Percentiles rank a stretch among this genome's conserved stretches.
Conservation (phyloP, 2,329 filamentous ascomycete genomes). For the Penicillium thymicola region DNA sequence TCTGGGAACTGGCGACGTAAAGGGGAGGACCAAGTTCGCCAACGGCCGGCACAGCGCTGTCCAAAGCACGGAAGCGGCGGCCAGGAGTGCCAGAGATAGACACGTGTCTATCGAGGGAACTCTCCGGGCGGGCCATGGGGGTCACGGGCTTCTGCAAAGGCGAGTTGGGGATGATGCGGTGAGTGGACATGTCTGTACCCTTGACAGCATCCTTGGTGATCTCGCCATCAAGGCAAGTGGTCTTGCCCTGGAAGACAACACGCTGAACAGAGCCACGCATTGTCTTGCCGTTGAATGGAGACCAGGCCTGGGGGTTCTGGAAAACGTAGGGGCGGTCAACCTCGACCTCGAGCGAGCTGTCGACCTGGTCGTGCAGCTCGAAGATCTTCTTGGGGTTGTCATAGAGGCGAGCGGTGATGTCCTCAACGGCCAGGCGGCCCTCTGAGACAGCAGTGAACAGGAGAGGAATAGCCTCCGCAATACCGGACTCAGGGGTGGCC, state of each 20-base stretch:
- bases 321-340: conserved; percentile 68
- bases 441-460: conserved; percentile 73
- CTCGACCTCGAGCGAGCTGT: conserved; percentile 70
- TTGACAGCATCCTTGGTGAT: conserved; percentile 54
- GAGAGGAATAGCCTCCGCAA: conserved; percentile 69
- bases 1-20: conserved; percentile 51
- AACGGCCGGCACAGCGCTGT: conserved; percentile 27
- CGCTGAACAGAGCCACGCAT: conserved; percentile 70
- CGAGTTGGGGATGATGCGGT: conserved; percentile 52
- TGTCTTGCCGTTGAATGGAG: conserved; percentile 66
- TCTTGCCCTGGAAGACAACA: conserved; percentile 71
- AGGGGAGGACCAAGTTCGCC: conserved; percentile 42
- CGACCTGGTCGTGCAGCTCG: conserved; percentile 75
- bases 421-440: conserved; percentile 69
- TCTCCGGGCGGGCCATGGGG: conserved; percentile 41
- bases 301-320: conserved; percentile 56
- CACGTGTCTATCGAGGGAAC: conserved; percentile 35
- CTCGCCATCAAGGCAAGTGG: conserved; percentile 71
- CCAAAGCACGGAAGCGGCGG: conserved; percentile 28
- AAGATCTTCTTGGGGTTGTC: conserved; percentile 79
- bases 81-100: conserved; percentile 40
- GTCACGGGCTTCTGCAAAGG: conserved; percentile 55
- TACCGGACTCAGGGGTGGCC: conserved; percentile 61
- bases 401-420: conserved; percentile 68
- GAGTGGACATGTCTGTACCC: conserved; percentile 74